Conservation (phyloP, 2,329 filamentous ascomycete species). For the Trichoderma sp. region DNA sequence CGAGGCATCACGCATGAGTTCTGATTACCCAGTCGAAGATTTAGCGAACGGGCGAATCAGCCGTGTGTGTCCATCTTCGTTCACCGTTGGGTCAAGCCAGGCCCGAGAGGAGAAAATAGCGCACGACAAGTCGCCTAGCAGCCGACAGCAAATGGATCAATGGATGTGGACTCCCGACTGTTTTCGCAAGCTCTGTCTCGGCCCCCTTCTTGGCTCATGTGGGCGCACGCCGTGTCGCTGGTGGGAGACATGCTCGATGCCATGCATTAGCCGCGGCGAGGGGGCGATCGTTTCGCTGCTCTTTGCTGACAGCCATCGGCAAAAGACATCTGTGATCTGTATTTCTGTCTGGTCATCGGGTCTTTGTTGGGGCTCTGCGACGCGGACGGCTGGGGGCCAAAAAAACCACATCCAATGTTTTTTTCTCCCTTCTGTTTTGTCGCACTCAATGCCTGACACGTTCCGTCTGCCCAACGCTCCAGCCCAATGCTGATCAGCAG, state of each 20-base stretch:
- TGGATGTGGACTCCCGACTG: background rate
- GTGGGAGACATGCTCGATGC: slow-evolving; percentile 12
- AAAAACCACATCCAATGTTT: background rate
- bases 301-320: slow-evolving; percentile 14
- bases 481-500: background rate
- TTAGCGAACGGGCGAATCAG: background rate
- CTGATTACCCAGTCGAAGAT: background rate
- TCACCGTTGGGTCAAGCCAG: background rate
- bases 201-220: background rate
- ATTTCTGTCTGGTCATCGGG: background rate
- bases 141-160: background rate
- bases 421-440: background rate
- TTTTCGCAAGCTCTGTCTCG: background rate
- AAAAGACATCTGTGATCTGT: slow-evolving; percentile 16
- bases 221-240: background rate
- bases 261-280: slow-evolving; percentile 11
- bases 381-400: background rate
- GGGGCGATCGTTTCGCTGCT: slow-evolving; percentile 7
- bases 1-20: background rate
- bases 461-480: background rate
- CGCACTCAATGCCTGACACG: background rate
- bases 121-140: background rate
- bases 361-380: background rate
- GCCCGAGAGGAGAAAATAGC: background rate
- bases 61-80: background rate